Evolutionary conservation across 2,329 filamentous ascomycete species (phyloP), one percentile per base, ranked within the genome.

Genomic region (Lithohypha guttulata): DNA sequence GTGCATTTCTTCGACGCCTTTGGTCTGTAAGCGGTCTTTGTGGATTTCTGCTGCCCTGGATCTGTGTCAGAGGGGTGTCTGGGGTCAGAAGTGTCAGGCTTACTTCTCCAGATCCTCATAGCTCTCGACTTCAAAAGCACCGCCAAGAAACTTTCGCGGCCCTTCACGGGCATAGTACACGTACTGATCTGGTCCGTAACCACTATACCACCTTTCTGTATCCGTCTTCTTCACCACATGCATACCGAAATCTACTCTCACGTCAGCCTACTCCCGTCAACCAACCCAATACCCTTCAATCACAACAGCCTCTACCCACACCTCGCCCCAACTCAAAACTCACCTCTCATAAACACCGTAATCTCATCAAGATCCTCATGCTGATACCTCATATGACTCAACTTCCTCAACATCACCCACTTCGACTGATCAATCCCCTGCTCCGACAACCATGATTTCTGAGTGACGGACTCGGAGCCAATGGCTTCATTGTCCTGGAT

Each of bases 331-430:
- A n/a, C n/a, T n/a, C n/a, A n/a, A n/a, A 1, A 49, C 53, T 14
- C 43, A 58, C 43, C 48, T 50, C 42, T 53, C 35, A 63, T 54
- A 51, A 65, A 72, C 2, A 53, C 61, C 3, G 64, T 69, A 30
- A 71, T 70, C 41, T 61, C 54, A 15, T 60, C 55, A 3, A 73
- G 54, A 41, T 72, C 62, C 0, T 67, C 64, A 45, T 72, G 69
- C 42, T 71, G 68, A 48, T 73, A 73, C 1, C 68, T 61, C 67
- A 72, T 70, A 43, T 73, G 69, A 2, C 60, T 59, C 3, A 71
- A 44, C 41, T 65, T 66, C 5, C 59, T 62, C 14, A 73, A 52
- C 41, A 63, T 60, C 46, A 72, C 60, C 43, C 70, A 68, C 20
- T 60, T 54, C 32, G 56, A 45, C 11, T 51, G 48, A 43, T 70